Evolutionary conservation across 2,329 filamentous ascomycete species (phyloP), one percentile per base, ranked within the genome.

Genomic region (Aureobasidium uvarum): DNA sequence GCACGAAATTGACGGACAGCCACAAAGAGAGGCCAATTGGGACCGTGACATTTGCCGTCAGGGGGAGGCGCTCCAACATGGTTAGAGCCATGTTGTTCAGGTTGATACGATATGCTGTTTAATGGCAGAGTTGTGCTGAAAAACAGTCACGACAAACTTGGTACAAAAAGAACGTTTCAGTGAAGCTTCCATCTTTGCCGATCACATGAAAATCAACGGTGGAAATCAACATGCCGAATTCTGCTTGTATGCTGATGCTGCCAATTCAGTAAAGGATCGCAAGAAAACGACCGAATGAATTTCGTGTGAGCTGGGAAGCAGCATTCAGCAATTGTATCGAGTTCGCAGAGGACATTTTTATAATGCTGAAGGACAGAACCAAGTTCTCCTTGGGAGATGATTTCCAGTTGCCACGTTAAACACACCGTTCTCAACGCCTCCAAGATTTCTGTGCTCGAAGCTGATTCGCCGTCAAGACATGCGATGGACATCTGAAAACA

Each of bases 131-230:
- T 6, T 18, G 8, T 31, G 14, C 11, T 31, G 39, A 10, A 20
- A 18, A n/a, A 36, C 20, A 58, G 54, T 45, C 38, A 45, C 8
- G 10, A 3, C 39, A 14, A 25, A 16, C 2, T 14, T 33, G 54
- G 11, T 20, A 23, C 39, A 20, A 8, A 45, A 5, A 20, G 39
- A 23, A 58, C 31, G 20, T 60, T 38, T 31, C 28, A 59, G 36
- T 2, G 56, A 31, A 48, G 16, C 58, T n/a, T 28, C 7, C 55
- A 20, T 59, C 13, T 41, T 51, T 45, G 11, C n/a, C 33, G 58
- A 62, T 62, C 58, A 62, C 58, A 62, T 62, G 58, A 46, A 62
- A 39, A 28, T 23, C 58, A 62, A 62, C 45, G 45, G 33, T 16
- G 33, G 31, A 41, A 41, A 51, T 51, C 58, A 62, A 62, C 58